Percentiles rank a stretch among this genome's conserved stretches.
These are phyloP conservation scores for Aspergillus sergii DNA, from an alignment of 2,329 filamentous ascomycete genomes.

Conservation along the genomic window DNA sequence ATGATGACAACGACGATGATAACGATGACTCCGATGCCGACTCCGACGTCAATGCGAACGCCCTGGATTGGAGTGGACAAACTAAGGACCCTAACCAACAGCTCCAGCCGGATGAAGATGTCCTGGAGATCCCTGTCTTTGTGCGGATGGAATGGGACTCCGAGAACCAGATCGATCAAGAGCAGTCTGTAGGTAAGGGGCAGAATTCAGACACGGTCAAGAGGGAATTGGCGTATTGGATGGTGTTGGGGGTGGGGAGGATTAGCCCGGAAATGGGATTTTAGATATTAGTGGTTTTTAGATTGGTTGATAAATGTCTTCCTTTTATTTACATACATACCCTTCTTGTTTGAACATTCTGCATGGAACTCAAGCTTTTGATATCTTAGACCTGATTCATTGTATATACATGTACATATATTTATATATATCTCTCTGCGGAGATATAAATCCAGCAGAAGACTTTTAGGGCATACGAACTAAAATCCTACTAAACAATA, in stretches of 20 bases:
- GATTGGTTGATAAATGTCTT: slow-evolving; percentile 10
- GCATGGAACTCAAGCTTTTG: neutral
- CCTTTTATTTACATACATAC: neutral
- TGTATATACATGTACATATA: neutral
- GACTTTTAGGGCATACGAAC: neutral
- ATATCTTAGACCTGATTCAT: neutral
- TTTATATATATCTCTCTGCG: neutral
- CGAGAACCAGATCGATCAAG: slow-evolving; percentile 52
- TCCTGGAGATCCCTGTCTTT: slow-evolving; percentile 91
- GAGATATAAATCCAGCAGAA: neutral
- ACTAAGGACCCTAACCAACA: slow-evolving; percentile 14
- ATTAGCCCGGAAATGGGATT: slow-evolving; percentile 54
- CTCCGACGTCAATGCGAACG: slow-evolving; percentile 30
- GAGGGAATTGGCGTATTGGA: slow-evolving; percentile 93
- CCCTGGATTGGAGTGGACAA: slow-evolving; percentile 32
- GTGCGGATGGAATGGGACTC: slow-evolving; percentile 89
- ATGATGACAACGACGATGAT: slow-evolving; percentile 34
- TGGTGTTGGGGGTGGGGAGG: slow-evolving; percentile 82
- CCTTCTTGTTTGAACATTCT: neutral
- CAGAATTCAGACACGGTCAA: slow-evolving; percentile 71
- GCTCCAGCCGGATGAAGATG: slow-evolving; percentile 58
- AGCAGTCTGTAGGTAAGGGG: slow-evolving; percentile 36
- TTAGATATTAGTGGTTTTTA: slow-evolving; percentile 12
- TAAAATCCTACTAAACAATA: neutral
- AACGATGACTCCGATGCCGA: slow-evolving; percentile 35